Percentiles rank a stretch among this genome's conserved stretches.
These are phyloP conservation scores for Diutina mesorugosa DNA, from an alignment of 1,139 yeast species.

Conservation along the genomic window DNA sequence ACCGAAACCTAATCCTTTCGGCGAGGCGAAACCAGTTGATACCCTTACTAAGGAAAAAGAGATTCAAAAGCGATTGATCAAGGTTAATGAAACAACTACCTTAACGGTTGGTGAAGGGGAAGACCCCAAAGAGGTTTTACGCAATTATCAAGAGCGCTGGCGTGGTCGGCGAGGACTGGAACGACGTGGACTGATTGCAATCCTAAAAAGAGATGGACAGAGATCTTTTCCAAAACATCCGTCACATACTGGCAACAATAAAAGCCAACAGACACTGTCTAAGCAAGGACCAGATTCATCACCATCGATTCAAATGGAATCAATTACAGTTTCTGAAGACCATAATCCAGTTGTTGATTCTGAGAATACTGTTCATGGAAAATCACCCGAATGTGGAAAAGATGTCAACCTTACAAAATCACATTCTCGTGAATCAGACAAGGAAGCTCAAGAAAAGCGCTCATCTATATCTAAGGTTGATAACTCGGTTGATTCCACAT, in stretches of 20 bases:
- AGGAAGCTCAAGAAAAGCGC: background rate
- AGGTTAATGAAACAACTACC: constrained; percentile 46
- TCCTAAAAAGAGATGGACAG: background rate
- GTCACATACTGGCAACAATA: background rate
- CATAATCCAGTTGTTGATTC: background rate
- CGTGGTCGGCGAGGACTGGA: background rate
- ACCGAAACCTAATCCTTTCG: constrained; percentile 33
- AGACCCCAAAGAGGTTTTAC: background rate
- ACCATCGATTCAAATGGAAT: no score
- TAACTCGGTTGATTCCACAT: background rate
- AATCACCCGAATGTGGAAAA: no score
- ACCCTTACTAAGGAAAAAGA: constrained; percentile 30
- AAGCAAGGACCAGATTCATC: no score
- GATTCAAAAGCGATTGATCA: constrained; percentile 33
- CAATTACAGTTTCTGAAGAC: no score
- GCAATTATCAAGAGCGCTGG: background rate
- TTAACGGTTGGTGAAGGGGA: constrained; percentile 26
- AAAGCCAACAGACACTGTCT: background rate
- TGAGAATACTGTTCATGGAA: no score
- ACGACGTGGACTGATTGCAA: background rate
- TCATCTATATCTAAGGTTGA: background rate
- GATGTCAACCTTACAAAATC: background rate
- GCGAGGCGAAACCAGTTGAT: constrained; percentile 41
- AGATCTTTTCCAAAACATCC: background rate
- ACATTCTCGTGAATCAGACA: background rate